Conservation (phyloP, 495 filamentous ascomycete genomes). For the Annulohypoxylon moriforme region DNA sequence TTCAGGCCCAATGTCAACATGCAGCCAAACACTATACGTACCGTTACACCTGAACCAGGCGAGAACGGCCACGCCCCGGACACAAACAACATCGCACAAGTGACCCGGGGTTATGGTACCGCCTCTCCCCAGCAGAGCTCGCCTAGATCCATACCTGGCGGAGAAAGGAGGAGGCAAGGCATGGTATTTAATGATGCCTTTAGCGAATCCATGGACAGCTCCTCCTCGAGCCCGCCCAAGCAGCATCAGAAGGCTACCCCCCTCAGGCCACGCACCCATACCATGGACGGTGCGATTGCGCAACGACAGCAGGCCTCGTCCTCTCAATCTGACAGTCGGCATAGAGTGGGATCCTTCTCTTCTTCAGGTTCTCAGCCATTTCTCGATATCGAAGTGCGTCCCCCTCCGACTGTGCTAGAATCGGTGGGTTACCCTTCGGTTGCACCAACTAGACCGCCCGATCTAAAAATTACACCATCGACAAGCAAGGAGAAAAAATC, state of each 20-base stretch:
- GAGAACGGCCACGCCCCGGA: constrained; percentile 47
- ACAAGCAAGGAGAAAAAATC: constrained; percentile 59
- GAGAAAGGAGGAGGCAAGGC: constrained; percentile 58
- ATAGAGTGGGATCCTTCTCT: constrained; percentile 66
- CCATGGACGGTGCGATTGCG: constrained; percentile 60
- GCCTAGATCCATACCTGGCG: constrained; percentile 57
- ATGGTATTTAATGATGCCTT: constrained; percentile 64
- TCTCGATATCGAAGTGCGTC: constrained; percentile 53
- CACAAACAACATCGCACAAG: constrained; percentile 42
- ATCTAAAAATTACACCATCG: constrained; percentile 50
- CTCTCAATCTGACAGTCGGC: constrained; percentile 54
- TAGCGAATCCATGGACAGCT: constrained; percentile 54
- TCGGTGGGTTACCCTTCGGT: constrained; percentile 50
- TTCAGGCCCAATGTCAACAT: constrained; percentile 37
- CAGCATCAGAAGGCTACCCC: constrained; percentile 47
- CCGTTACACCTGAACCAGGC: constrained; percentile 65
- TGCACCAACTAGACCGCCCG: constrained; percentile 49
- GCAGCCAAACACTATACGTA: constrained; percentile 57
- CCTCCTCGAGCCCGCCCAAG: constrained; percentile 52
- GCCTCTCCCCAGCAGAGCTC: constrained; percentile 55
- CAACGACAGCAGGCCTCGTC: constrained; percentile 55
- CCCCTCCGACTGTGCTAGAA: constrained; percentile 54
- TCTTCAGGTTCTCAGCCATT: constrained; percentile 57
- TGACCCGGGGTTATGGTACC: constrained; percentile 48
- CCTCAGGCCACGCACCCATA: constrained; percentile 63